Percentiles rank a stretch among this genome's conserved stretches.
These are phyloP conservation scores for Neofusicoccum sp. DNA, from an alignment of 2,329 filamentous ascomycete genomes.

Conservation along the genomic window DNA sequence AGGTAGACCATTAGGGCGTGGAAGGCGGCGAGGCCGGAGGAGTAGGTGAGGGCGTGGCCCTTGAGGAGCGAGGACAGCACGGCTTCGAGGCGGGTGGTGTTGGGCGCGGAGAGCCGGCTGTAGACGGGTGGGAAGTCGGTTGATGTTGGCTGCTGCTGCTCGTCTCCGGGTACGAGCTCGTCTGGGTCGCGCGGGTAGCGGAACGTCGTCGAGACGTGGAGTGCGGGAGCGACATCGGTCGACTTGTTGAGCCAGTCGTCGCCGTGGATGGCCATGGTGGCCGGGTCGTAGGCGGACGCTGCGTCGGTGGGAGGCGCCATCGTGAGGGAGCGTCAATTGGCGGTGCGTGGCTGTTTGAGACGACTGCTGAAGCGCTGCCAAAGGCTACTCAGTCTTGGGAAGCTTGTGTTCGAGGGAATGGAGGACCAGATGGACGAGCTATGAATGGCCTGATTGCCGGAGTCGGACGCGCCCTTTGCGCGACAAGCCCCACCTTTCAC, in stretches of 20 bases:
- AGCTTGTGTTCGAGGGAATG: not conserved
- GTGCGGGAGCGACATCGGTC: constrained; percentile 80
- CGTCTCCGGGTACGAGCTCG: constrained; percentile 59
- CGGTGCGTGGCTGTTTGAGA: not conserved
- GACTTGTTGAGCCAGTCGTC: constrained; percentile 76
- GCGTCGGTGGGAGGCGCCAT: constrained; percentile 15
- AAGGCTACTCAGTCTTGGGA: not conserved
- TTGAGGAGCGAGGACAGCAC: constrained; percentile 74
- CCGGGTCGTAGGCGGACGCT: constrained; percentile 52
- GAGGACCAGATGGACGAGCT: not conserved
- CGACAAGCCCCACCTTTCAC: not conserved
- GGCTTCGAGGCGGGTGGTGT: constrained; percentile 81
- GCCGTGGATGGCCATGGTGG: constrained; percentile 78
- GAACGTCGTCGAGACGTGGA: constrained; percentile 92
- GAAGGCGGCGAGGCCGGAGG: constrained; percentile 84
- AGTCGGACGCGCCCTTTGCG: not conserved
- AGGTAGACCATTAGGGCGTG: constrained; percentile 83
- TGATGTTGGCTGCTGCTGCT: constrained; percentile 32
- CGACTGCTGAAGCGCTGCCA: not conserved
- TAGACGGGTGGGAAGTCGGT: constrained; percentile 70
- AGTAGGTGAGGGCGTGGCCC: constrained; percentile 70
- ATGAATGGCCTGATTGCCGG: not conserved
- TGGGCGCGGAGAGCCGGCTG: constrained; percentile 77
- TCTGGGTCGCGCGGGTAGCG: constrained; percentile 75
- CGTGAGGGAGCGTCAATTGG: not conserved